Evolutionary conservation across 2,329 filamentous ascomycete species (phyloP), one percentile per base, ranked within the genome.

Genomic region (Hymenoscyphus fraxineus): DNA sequence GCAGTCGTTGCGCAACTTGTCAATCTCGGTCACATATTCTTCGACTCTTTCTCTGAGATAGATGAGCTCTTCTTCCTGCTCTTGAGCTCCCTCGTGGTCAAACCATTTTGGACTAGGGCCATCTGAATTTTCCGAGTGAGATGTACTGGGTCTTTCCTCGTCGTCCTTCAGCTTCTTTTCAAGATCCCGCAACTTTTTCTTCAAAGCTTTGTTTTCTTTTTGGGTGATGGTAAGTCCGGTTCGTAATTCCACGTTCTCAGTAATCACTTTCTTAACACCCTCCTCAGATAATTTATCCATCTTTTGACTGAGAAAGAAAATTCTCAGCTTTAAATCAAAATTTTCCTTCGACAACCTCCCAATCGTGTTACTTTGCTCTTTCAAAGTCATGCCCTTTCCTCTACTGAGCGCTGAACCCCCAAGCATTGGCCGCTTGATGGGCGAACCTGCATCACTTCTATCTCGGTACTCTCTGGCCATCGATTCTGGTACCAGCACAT

Each of bases 331-430:
- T 63, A 98, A 80, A 75, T 97, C 94, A 75, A 98, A 99, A 69
- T 99, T 99, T 77, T 99, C 95, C 78, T 99, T 99, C 66, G 92
- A 96, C 1, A 98, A 83, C 65, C 93, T 88, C 77, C 99, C 95
- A 68, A 99, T 97, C 15, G 94, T 98, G 78, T 90, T 96, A 75
- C 94, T 97, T 77, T 99, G 95, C 77, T 99, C 95, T 76, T 97
- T 98, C 51, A 99, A 80, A 0, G 95, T 98, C 78, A 99, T 80
- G 70, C 86, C 91, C 73, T 85, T 88, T 22, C 88, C 87, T 55
- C 86, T 82, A 38, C 80, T 79, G 62, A 82, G 76, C 3, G 82
- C 77, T 0, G 82, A 82, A 32, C 83, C 82, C 9, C 80, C 78
- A 3, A 81, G 80, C 22, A 78, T 78, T 1, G 81, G 80, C 12